Conservation (phyloP, 2,329 filamentous ascomycete species). For the Aspergillus brunneoviolaceus region DNA sequence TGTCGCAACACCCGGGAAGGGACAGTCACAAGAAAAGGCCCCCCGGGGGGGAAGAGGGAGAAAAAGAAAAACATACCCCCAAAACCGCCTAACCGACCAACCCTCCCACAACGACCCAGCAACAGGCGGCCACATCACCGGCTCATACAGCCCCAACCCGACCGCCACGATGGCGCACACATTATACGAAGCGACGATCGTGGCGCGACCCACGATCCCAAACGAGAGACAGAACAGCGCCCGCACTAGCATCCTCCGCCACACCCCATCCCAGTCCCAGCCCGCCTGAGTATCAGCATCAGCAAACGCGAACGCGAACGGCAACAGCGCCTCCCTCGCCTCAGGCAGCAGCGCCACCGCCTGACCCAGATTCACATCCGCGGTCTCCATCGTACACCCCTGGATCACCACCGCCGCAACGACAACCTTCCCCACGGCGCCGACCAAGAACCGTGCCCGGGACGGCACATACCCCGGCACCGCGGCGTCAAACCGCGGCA, state of each 20-base stretch:
- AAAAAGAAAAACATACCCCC: slow-evolving; percentile 16
- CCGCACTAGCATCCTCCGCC: slow-evolving; percentile 2
- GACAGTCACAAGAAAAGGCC: no score
- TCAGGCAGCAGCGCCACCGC: slow-evolving; percentile 2
- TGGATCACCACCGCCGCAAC: slow-evolving; percentile 8
- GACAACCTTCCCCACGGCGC: slow-evolving; percentile 2
- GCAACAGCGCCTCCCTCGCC: slow-evolving; percentile 3
- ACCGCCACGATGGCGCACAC: slow-evolving; percentile 9
- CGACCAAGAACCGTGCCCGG: slow-evolving; percentile 10
- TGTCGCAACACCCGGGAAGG: no score
- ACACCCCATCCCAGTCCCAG: neutral
- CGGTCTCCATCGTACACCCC: slow-evolving; percentile 15
- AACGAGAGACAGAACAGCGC: slow-evolving; percentile 17
- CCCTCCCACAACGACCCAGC: slow-evolving; percentile 10
- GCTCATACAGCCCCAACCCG: slow-evolving; percentile 5
- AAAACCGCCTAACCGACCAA: slow-evolving; percentile 17
- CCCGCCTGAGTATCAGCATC: no score
- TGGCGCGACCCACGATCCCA: slow-evolving; percentile 14
- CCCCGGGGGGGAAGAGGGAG: no score
- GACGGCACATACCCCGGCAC: slow-evolving; percentile 3
- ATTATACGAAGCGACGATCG: slow-evolving; percentile 17
- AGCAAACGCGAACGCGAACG: no score
- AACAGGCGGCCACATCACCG: slow-evolving; percentile 21
- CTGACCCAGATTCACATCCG: neutral
- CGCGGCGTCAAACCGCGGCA: slow-evolving; percentile 9